A percentile compares a stretch with the other conserved stretches of the same genome.
Evolutionary conservation across 2,329 filamentous ascomycete species (phyloP).

Genomic region (Arthrinium puccinioides): DNA sequence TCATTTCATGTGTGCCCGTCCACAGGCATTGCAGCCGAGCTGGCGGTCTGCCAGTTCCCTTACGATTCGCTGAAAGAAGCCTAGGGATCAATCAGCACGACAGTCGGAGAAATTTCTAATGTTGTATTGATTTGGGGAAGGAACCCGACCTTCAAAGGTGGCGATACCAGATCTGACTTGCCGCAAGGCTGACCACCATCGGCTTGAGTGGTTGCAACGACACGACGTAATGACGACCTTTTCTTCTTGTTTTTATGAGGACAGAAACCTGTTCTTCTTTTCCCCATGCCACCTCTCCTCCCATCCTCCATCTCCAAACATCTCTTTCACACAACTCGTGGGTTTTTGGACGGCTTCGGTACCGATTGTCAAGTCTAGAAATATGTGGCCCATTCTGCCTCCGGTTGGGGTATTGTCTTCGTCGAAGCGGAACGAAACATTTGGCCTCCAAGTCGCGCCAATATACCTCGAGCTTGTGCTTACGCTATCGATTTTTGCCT

Average conservation of each 20-base stretch:
- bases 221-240: slow-evolving; percentile 33
- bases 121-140: slow-evolving; percentile 42
- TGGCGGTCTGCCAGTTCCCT: too few species aligned
- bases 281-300: slow-evolving; percentile 12
- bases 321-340: slow-evolving; percentile 13
- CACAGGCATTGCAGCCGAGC: too few species aligned
- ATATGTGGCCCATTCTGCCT: too few species aligned
- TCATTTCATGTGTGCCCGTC: too few species aligned
- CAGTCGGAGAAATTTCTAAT: slow-evolving; percentile 28
- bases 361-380: too few species aligned
- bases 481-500: slow-evolving; percentile 2
- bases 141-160: slow-evolving; percentile 35
- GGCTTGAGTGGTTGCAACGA: slow-evolving; percentile 36
- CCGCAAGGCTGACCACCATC: slow-evolving; percentile 46
- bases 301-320: slow-evolving; percentile 15
- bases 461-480: slow-evolving; percentile 1
- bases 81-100: too few species aligned
- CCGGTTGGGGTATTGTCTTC: too few species aligned
- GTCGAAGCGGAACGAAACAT: too few species aligned
- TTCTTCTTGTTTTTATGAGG: slow-evolving; percentile 13
- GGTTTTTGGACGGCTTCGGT: too few species aligned
- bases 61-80: too few species aligned
- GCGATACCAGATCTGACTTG: slow-evolving; percentile 52
- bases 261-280: slow-evolving; percentile 15
- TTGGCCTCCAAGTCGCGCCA: too few species aligned